phyloP scores from a whole-genome alignment of 768 basidiomycete genomes.

The Ramaria sp. region DNA sequence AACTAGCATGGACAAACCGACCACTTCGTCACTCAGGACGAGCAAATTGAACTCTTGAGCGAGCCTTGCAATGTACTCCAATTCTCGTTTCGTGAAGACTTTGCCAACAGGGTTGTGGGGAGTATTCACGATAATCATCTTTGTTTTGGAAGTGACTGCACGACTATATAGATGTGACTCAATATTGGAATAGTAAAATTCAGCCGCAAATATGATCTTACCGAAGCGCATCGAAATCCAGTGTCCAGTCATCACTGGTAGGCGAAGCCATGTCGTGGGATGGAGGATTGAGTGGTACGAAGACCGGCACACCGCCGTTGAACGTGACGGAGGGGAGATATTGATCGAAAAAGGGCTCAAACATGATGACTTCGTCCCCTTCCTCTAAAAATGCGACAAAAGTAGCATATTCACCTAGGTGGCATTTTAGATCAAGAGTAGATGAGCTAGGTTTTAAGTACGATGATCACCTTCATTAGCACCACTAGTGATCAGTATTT shows the following conservation, averaged over 20 bases:
- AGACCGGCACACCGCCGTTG: slow-evolving; percentile 88
- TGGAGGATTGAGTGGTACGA: slow-evolving; percentile 93
- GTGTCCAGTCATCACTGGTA: slow-evolving; percentile 72
- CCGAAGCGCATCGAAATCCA: slow-evolving; percentile 86
- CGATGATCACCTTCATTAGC: slow-evolving; percentile 80
- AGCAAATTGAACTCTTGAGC: slow-evolving; percentile 89
- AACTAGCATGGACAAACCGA: slow-evolving; percentile 27
- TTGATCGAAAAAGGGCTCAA: slow-evolving; percentile 97
- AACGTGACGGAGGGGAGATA: slow-evolving; percentile 89
- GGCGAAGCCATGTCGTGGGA: slow-evolving; percentile 32
- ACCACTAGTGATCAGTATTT: slow-evolving; percentile 91
- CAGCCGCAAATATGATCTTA: slow-evolving; percentile 18
- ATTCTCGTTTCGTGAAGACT: slow-evolving; percentile 77
- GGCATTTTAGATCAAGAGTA: slow-evolving; percentile 7
- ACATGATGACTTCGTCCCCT: slow-evolving; percentile 97
- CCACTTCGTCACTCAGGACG: slow-evolving; percentile 95
- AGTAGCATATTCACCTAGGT: slow-evolving; percentile 82
- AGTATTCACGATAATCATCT: slow-evolving; percentile 93
- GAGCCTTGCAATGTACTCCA: slow-evolving; percentile 75
- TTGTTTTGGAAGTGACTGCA: slow-evolving; percentile 80
- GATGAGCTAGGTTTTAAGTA: neutral
- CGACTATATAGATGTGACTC: slow-evolving; percentile 30
- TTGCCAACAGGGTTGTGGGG: slow-evolving; percentile 99
- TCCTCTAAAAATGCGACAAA: slow-evolving; percentile 85
- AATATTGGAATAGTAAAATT: neutral